Conservation (phyloP, 345 rosid genomes). For the Salix suchowensis region DNA sequence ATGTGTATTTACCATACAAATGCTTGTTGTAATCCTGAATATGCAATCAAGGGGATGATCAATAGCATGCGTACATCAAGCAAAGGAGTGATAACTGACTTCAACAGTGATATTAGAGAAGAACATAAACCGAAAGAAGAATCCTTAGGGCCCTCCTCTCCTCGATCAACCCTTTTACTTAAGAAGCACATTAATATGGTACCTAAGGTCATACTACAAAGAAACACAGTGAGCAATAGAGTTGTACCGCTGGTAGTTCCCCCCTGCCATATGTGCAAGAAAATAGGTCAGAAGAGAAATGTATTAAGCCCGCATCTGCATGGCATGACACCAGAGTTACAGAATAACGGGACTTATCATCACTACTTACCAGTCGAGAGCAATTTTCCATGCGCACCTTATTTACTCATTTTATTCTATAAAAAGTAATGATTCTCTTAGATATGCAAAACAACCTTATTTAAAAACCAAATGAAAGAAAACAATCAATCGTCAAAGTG, state of each 20-base stretch:
- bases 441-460: too few relatives aligned
- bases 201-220: slow-evolving; percentile 70
- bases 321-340: not conserved
- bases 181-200: slow-evolving; percentile 73
- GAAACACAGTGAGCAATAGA: slow-evolving; percentile 68
- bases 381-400: not conserved
- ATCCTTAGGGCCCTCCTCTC: slow-evolving; percentile 38
- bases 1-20: slow-evolving; percentile 65
- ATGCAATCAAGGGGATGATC: slow-evolving; percentile 76
- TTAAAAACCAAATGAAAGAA: too few relatives aligned
- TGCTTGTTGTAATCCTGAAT: slow-evolving; percentile 93
- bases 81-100: slow-evolving; percentile 62
- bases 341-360: not conserved
- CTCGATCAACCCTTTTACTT: slow-evolving; percentile 52
- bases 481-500: too few relatives aligned
- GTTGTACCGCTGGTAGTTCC: slow-evolving; percentile 71
- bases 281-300: slow-evolving; percentile 8
- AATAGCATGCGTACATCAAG: slow-evolving; percentile 68
- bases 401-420: not conserved
- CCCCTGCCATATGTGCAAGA: slow-evolving; percentile 41
- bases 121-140: slow-evolving; percentile 50
- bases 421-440: not conserved
- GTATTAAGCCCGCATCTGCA: not conserved
- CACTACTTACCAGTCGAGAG: not conserved
- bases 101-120: slow-evolving; percentile 42